Percentiles rank a stretch among this genome's conserved stretches.
phyloP scores from a whole-genome alignment of 345 rosid species.

The Salix dunnii region DNA sequence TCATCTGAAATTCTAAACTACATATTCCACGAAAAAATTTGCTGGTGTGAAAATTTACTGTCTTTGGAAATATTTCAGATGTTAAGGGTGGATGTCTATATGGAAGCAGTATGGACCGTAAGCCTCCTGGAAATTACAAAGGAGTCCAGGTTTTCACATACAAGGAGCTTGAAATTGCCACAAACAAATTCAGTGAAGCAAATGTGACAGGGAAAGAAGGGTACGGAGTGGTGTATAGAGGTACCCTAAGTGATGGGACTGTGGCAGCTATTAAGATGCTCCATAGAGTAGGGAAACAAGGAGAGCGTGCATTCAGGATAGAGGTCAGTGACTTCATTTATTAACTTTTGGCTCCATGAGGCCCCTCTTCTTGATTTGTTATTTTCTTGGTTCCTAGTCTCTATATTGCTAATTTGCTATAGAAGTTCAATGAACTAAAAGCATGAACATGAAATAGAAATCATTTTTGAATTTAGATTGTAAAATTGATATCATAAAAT shows the following conservation, averaged over 20 bases:
- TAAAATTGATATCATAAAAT: too few species aligned
- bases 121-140: conserved; percentile 21
- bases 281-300: conserved; percentile 57
- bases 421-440: neutral
- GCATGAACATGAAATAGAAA: too few species aligned
- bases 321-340: conserved; percentile 67
- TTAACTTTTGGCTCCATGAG: conserved; percentile 19
- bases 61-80: conserved; percentile 35
- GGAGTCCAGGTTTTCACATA: conserved; percentile 82
- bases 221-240: conserved; percentile 66
- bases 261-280: conserved; percentile 73
- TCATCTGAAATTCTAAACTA: neutral
- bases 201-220: conserved; percentile 64
- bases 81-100: conserved; percentile 54
- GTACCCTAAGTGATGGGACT: conserved; percentile 66
- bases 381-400: neutral
- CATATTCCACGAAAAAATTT: neutral
- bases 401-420: neutral
- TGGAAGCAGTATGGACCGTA: conserved; percentile 34
- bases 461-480: too few species aligned
- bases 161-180: conserved; percentile 71
- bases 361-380: conserved; percentile 3
- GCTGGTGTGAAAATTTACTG: neutral
- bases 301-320: conserved; percentile 77
- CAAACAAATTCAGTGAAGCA: conserved; percentile 52